Conservation (phyloP, 768 basidiomycete species). For the Suillus subluteus region DNA sequence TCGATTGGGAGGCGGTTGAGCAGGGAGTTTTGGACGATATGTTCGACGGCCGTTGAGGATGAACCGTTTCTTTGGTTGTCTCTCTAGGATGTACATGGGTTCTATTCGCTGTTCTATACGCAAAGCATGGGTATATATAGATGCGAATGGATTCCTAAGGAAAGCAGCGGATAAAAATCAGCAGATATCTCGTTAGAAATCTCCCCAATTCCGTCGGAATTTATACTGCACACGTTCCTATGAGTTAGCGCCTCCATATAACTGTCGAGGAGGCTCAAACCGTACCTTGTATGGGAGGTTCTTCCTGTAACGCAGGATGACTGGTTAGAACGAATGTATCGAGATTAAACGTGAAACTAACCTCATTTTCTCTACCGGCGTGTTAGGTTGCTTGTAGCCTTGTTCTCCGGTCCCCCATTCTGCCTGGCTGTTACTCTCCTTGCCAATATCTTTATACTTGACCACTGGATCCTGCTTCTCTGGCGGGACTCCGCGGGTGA, state of each 20-base stretch:
- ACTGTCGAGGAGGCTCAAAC: conserved; percentile 13
- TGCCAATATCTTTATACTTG: conserved; percentile 59
- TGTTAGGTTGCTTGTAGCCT: conserved; percentile 74
- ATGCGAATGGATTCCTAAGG: conserved; percentile 25
- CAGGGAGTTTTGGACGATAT: conserved; percentile 80
- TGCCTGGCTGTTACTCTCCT: conserved; percentile 55
- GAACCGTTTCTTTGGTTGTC: not conserved
- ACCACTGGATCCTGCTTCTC: conserved; percentile 71
- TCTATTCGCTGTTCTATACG: conserved; percentile 14
- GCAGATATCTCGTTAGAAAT: conserved; percentile 55
- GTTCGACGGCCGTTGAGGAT: conserved; percentile 74
- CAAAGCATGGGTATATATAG: conserved; percentile 32
- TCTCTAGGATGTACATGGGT: conserved; percentile 15
- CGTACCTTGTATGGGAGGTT: conserved; percentile 89
- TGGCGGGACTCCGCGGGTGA: conserved; percentile 60
- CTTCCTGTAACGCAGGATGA: conserved; percentile 46
- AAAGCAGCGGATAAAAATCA: conserved; percentile 18
- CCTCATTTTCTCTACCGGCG: conserved; percentile 79
- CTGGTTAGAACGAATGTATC: conserved; percentile 8
- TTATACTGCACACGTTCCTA: conserved; percentile 81
- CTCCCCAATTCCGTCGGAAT: conserved; percentile 86
- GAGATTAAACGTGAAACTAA: conserved; percentile 30
- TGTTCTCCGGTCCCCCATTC: conserved; percentile 75
- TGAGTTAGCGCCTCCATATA: conserved; percentile 44
- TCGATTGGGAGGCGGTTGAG: conserved; percentile 94